These are phyloP conservation scores for Cardamine chenopodiifolia DNA, from an alignment of 345 rosid species.

Conservation along the genomic window DNA sequence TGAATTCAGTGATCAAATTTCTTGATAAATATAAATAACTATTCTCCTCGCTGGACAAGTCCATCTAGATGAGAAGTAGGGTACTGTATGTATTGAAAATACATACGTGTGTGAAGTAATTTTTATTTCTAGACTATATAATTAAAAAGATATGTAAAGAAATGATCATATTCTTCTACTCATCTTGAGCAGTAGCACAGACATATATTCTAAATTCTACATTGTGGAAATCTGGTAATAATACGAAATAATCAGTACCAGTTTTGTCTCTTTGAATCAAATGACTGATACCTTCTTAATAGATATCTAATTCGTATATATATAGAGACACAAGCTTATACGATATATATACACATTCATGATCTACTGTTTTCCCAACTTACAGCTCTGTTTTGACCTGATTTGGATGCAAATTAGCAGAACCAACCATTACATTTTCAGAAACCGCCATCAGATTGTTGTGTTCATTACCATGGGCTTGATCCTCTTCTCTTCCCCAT, in stretches of 20 bases:
- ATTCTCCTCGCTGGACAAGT: too few species aligned
- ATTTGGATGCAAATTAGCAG: constrained; percentile 65
- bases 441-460: constrained; percentile 20
- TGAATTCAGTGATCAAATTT: too few species aligned
- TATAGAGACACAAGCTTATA: constrained; percentile 30
- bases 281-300: constrained; percentile 29
- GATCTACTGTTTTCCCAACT: constrained; percentile 45
- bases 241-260: constrained; percentile 12
- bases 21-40: too few species aligned
- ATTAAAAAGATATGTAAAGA: not conserved
- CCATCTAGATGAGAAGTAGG: too few species aligned
- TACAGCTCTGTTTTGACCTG: constrained; percentile 68
- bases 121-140: not conserved
- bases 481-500: constrained; percentile 82
- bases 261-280: constrained; percentile 38
- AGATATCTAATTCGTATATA: constrained; percentile 33
- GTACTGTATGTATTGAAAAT: too few species aligned
- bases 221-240: constrained; percentile 17
- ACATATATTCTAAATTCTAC: constrained; percentile 24
- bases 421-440: constrained; percentile 43
- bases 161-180: not conserved
- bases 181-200: not conserved
- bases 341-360: constrained; percentile 35
- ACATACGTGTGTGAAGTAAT: too few species aligned
- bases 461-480: constrained; percentile 62